These are phyloP conservation scores for Rosa rugosa DNA, from an alignment of 306 rosid genomes.

Conservation along the genomic window DNA sequence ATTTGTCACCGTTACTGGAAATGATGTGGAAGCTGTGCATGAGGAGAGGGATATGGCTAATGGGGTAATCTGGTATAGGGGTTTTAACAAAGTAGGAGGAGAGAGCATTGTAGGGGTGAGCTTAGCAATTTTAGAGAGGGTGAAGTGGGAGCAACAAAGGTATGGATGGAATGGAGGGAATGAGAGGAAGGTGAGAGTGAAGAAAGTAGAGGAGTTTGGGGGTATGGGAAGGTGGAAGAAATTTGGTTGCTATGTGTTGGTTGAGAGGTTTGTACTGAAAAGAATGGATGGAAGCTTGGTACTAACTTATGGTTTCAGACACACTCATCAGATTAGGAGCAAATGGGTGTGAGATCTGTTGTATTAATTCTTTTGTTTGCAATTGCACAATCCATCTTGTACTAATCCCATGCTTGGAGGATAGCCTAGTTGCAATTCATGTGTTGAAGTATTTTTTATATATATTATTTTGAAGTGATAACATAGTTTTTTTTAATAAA, in stretches of 20 bases:
- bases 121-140: conserved; percentile 48
- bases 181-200: conserved; percentile 31
- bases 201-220: conserved; percentile 51
- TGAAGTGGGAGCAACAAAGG: conserved; percentile 51
- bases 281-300: conserved; percentile 50
- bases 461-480: too few species aligned
- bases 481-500: too few species aligned
- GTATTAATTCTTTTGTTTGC: background rate
- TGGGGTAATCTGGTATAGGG: conserved; percentile 47
- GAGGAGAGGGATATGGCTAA: conserved; percentile 22
- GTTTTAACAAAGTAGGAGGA: conserved; percentile 39
- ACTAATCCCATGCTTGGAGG: too few species aligned
- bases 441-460: too few species aligned
- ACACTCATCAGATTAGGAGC: conserved; percentile 40
- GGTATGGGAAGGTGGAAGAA: conserved; percentile 35
- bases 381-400: too few species aligned
- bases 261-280: conserved; percentile 45
- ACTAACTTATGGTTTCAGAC: conserved; percentile 42
- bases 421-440: background rate
- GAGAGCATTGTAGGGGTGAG: conserved; percentile 50
- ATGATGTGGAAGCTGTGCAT: conserved; percentile 27
- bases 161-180: conserved; percentile 38
- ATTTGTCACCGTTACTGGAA: conserved; percentile 33
- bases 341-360: conserved; percentile 39
- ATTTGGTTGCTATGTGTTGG: conserved; percentile 38